Evolutionary conservation across 768 basidiomycete genomes (phyloP).

Genomic region (Amanita molliuscula): DNA sequence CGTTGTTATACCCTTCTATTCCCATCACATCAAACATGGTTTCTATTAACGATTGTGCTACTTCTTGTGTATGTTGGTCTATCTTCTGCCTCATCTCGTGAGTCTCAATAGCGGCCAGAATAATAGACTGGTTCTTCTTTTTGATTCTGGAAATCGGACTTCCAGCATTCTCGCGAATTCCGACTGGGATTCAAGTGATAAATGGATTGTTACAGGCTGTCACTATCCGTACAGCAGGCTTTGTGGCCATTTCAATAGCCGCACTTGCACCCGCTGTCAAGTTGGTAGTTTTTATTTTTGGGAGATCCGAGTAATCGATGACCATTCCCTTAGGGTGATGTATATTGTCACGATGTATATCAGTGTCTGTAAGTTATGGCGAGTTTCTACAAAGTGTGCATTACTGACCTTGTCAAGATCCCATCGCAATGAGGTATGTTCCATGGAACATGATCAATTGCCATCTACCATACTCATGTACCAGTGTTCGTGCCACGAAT

Average conservation of each 20-base stretch:
- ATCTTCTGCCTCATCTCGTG: background rate
- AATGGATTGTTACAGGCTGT: slow-evolving; percentile 72
- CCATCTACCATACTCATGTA: background rate
- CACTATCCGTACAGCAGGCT: slow-evolving; percentile 83
- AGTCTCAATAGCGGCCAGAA: slow-evolving; percentile 25
- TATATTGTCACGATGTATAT: slow-evolving; percentile 95
- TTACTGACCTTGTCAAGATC: slow-evolving; percentile 26
- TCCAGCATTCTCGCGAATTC: slow-evolving; percentile 53
- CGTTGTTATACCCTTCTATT: slow-evolving; percentile 88
- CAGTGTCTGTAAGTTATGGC: slow-evolving; percentile 52
- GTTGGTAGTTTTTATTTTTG: slow-evolving; percentile 28
- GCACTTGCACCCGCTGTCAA: slow-evolving; percentile 84
- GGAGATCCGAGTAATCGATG: background rate
- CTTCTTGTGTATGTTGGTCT: slow-evolving; percentile 8
- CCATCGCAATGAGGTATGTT: slow-evolving; percentile 68
- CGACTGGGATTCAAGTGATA: slow-evolving; percentile 57
- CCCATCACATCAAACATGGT: slow-evolving; percentile 92
- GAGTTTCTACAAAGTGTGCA: background rate
- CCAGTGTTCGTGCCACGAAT: slow-evolving; percentile 82
- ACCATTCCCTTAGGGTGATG: slow-evolving; percentile 45
- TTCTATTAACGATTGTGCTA: slow-evolving; percentile 62
- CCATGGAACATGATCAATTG: background rate
- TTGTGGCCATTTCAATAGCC: slow-evolving; percentile 62
- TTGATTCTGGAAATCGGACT: slow-evolving; percentile 83
- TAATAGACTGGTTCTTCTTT: slow-evolving; percentile 86